Evolutionary conservation across 2,329 filamentous ascomycete genomes (phyloP).

Genomic region (Trichoderma sp.): DNA sequence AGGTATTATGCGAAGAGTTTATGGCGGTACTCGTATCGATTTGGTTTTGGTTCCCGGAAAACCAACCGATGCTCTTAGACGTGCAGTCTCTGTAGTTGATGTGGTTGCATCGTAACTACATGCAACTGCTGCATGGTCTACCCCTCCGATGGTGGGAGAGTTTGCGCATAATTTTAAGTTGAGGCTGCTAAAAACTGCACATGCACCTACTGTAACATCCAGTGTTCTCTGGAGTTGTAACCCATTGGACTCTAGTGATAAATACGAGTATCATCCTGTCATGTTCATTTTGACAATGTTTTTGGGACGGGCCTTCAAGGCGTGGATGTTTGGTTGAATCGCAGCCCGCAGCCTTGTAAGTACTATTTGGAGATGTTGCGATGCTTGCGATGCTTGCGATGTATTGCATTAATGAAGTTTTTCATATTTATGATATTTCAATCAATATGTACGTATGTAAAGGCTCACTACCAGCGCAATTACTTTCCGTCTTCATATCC

Average conservation of each 20-base stretch:
- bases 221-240: not conserved
- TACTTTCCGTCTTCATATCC: not conserved
- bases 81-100: not conserved
- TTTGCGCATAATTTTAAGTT: not conserved
- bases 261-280: not conserved
- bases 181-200: not conserved
- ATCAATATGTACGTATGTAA: not conserved
- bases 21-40: not conserved
- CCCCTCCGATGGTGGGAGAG: not conserved
- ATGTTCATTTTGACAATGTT: not conserved
- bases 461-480: not conserved
- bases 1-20: not conserved
- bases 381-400: not conserved
- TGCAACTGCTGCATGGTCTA: not conserved
- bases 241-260: not conserved
- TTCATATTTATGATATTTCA: not conserved
- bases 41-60: not conserved
- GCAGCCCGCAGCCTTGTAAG: not conserved
- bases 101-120: not conserved
- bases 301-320: not conserved
- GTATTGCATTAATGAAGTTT: not conserved
- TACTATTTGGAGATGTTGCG: not conserved
- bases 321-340: not conserved
- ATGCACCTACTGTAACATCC: not conserved
- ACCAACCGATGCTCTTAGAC: not conserved